Evolutionary conservation across 2,329 filamentous ascomycete species (phyloP).

Genomic region (Dactylellina parvicollis): DNA sequence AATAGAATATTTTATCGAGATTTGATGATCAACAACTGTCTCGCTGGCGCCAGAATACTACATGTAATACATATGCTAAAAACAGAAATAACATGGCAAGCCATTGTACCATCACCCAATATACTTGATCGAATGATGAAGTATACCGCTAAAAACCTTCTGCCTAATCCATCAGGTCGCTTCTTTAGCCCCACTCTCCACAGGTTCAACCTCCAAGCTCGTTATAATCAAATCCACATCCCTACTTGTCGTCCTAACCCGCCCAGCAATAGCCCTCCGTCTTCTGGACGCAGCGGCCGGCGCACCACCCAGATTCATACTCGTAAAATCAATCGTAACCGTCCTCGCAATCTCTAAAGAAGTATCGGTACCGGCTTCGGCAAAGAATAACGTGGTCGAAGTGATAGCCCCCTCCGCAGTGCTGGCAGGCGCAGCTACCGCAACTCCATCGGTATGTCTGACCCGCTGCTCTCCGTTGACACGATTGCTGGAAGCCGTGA

Average conservation of each 20-base stretch:
- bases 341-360: not conserved
- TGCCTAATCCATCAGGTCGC: not conserved
- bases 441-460: not conserved
- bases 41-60: too few species aligned
- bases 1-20: too few species aligned
- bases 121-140: too few species aligned
- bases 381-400: not conserved
- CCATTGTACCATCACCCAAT: too few species aligned
- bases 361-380: not conserved
- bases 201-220: constrained; percentile 9
- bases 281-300: not conserved
- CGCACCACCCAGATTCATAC: not conserved
- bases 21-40: too few species aligned
- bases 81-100: too few species aligned
- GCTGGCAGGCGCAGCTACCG: not conserved
- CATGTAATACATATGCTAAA: too few species aligned
- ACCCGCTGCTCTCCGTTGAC: not conserved
- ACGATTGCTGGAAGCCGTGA: not conserved
- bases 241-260: not conserved
- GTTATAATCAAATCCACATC: constrained; percentile 24
- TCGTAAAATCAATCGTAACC: constrained; percentile 13
- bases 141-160: not conserved
- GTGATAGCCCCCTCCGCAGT: not conserved
- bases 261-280: not conserved
- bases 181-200: not conserved